A percentile compares a stretch with the other conserved stretches of the same genome.
Evolutionary conservation across 2,329 filamentous ascomycete genomes (phyloP).

Genomic region (Monosporascus ibericus): DNA sequence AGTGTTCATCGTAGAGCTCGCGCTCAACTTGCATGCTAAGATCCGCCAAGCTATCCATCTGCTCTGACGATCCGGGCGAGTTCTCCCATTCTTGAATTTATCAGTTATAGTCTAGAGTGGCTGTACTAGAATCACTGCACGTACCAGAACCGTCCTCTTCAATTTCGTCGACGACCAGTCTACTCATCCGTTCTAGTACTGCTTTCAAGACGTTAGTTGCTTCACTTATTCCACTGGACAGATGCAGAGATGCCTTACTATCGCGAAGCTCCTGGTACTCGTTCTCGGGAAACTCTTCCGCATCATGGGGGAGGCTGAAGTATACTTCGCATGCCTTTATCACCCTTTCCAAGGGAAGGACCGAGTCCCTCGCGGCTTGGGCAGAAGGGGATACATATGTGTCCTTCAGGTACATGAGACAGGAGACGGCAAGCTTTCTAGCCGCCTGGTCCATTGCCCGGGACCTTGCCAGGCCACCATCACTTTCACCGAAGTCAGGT

Average conservation of each 20-base stretch:
- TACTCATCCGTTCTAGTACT: conserved; percentile 43
- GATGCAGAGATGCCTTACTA: conserved; percentile 24
- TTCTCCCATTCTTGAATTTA: conserved; percentile 46
- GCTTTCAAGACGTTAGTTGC: conserved; percentile 22
- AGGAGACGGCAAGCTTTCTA: conserved; percentile 35
- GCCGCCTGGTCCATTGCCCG: conserved; percentile 30
- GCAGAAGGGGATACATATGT: conserved; percentile 35
- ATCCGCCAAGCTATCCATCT: conserved; percentile 44
- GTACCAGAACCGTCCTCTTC: conserved; percentile 56
- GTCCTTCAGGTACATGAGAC: conserved; percentile 41
- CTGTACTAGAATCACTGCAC: conserved; percentile 35
- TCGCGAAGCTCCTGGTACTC: conserved; percentile 29
- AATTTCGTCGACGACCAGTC: conserved; percentile 50
- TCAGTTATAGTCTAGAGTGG: conserved; percentile 31
- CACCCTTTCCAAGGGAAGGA: conserved; percentile 35
- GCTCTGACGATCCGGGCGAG: conserved; percentile 49
- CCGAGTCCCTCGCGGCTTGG: conserved; percentile 37
- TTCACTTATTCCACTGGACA: not conserved
- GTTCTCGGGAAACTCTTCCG: conserved; percentile 24
- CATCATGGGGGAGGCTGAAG: conserved; percentile 29
- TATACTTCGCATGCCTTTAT: conserved; percentile 36
- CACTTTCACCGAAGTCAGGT: conserved; percentile 22
- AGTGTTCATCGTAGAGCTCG: conserved; percentile 32
- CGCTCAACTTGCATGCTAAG: conserved; percentile 35
- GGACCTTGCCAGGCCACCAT: conserved; percentile 25